phyloP scores from a whole-genome alignment of 768 basidiomycete species.

The Lentinula guzmanii region DNA sequence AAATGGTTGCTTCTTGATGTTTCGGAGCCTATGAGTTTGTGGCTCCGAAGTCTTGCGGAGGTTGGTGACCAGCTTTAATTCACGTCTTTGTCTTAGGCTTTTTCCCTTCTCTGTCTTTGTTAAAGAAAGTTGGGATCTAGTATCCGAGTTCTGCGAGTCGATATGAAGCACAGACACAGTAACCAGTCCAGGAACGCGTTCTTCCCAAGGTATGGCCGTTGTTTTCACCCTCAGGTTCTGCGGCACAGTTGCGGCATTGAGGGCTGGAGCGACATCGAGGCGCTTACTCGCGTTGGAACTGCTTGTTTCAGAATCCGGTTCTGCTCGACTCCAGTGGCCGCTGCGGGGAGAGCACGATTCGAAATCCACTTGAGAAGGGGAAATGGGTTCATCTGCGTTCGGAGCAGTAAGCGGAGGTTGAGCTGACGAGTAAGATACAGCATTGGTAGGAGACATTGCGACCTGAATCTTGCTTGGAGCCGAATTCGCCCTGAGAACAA shows the following conservation, averaged over 20 bases:
- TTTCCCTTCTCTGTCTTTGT: not conserved
- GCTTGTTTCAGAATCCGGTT: not conserved
- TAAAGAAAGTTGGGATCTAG: not conserved
- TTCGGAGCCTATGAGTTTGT: too few relatives aligned
- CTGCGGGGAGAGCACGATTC: not conserved
- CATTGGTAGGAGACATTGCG: not conserved
- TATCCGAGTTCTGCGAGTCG: not conserved
- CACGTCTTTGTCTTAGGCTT: not conserved
- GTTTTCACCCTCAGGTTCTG: not conserved
- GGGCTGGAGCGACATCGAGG: not conserved
- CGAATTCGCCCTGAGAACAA: not conserved
- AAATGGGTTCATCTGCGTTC: not conserved
- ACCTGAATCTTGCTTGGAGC: not conserved
- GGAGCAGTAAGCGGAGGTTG: not conserved
- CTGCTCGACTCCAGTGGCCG: not conserved
- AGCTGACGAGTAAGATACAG: not conserved
- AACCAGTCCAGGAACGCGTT: not conserved
- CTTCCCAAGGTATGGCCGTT: not conserved
- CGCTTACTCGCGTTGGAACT: not conserved
- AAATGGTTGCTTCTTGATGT: too few relatives aligned
- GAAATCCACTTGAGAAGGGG: not conserved
- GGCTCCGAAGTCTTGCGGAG: too few relatives aligned
- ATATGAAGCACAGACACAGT: not conserved
- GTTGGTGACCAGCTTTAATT: not conserved
- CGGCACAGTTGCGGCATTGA: not conserved